Conservation (phyloP, 768 basidiomycete genomes). For the Lactarius hengduanensis region DNA sequence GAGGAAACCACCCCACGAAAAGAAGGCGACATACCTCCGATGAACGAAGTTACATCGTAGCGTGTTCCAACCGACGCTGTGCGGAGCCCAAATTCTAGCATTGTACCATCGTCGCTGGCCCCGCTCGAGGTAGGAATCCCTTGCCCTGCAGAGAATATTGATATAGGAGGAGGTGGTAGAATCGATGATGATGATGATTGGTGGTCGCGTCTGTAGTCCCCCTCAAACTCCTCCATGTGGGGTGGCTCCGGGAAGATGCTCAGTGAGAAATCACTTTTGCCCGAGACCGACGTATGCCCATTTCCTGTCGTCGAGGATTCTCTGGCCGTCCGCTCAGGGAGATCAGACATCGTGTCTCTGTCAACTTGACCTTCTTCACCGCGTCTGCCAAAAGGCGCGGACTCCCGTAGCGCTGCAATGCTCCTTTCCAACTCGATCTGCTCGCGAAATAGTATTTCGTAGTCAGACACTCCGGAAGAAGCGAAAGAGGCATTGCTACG, state of each 20-base stretch:
- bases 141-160: constrained; percentile 32
- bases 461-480: constrained; percentile 33
- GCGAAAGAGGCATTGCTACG: constrained; percentile 4
- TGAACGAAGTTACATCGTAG: constrained; percentile 76
- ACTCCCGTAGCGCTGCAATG: constrained; percentile 55
- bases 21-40: constrained; percentile 43
- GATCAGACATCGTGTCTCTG: neutral
- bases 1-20: neutral
- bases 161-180: constrained; percentile 31
- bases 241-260: constrained; percentile 72
- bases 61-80: constrained; percentile 50
- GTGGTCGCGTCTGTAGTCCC: neutral
- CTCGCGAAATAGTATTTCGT: constrained; percentile 50
- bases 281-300: constrained; percentile 28
- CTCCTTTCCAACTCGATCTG: constrained; percentile 64
- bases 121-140: constrained; percentile 27
- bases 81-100: constrained; percentile 22
- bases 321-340: constrained; percentile 1
- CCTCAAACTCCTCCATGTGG: constrained; percentile 22
- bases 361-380: neutral
- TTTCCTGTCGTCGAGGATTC: constrained; percentile 20
- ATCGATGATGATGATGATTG: neutral
- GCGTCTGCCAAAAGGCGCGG: constrained; percentile 29
- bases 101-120: constrained; percentile 7
- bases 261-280: constrained; percentile 58